Evolutionary conservation across 257 asterid species (phyloP).

Genomic region (Capsicum pubescens): DNA sequence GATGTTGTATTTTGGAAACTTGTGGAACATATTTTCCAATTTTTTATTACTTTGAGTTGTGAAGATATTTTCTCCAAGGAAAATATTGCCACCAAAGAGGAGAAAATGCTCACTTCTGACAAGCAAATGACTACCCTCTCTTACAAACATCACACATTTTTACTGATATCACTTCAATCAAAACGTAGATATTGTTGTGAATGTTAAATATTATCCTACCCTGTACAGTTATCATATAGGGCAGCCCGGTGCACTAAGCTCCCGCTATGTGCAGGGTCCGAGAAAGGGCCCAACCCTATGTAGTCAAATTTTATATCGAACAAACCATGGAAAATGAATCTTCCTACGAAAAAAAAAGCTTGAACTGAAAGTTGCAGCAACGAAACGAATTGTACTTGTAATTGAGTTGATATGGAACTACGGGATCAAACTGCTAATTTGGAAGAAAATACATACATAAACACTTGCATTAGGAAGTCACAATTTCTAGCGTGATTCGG

Average conservation of each 20-base stretch:
- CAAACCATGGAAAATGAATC: background rate
- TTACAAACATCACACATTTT: slow-evolving; percentile 1
- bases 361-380: background rate
- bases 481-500: background rate
- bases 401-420: slow-evolving; percentile 4
- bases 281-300: no score
- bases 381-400: background rate
- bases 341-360: background rate
- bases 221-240: background rate
- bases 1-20: background rate
- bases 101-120: background rate
- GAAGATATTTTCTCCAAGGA: slow-evolving; percentile 6
- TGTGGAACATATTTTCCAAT: background rate
- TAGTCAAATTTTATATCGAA: background rate
- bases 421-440: background rate
- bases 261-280: no score
- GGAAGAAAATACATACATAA: background rate
- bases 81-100: background rate
- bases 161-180: background rate
- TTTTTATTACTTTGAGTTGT: background rate
- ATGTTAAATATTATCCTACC: background rate
- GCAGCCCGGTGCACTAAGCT: no score
- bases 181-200: background rate
- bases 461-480: slow-evolving; percentile 14
- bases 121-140: background rate